Percentiles rank a stretch among this genome's conserved stretches.
These are phyloP conservation scores for Raphidocelis subcapitata DNA, from an alignment of 139 green algal species.

Conservation along the genomic window DNA sequence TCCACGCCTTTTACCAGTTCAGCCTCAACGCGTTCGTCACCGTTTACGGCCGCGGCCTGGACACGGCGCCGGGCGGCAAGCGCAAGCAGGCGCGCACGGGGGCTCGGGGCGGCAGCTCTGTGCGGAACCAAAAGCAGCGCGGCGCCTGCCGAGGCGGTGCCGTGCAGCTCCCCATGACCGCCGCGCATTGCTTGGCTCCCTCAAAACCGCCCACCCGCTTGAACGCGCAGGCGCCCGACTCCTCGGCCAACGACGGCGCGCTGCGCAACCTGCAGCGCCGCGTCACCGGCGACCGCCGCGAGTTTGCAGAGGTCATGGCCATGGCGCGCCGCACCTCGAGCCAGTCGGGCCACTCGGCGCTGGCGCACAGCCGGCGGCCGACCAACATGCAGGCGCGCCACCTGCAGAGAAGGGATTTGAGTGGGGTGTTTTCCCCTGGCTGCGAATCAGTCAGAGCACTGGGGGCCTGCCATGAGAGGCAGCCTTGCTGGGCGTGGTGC, in stretches of 20 bases:
- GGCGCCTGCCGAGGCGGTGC: no score
- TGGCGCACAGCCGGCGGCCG: neutral
- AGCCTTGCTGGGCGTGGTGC: no score
- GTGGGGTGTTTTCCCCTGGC: no score
- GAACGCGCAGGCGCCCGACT: neutral
- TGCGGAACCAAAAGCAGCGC: neutral
- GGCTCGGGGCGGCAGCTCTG: neutral
- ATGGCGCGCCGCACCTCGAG: conserved; percentile 38
- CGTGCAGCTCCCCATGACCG: no score
- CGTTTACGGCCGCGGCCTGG: conserved; percentile 75
- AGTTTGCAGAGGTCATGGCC: conserved; percentile 57
- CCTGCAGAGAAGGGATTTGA: no score
- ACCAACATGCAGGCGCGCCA: no score
- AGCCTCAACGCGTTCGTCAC: conserved; percentile 78
- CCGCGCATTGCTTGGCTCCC: no score
- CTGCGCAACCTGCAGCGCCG: conserved; percentile 35
- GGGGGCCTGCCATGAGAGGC: no score
- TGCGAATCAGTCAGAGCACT: no score
- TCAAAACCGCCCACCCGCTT: neutral
- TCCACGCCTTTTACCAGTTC: conserved; percentile 89
- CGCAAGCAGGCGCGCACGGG: conserved; percentile 48
- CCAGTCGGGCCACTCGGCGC: no score
- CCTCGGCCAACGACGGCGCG: conserved; percentile 5
- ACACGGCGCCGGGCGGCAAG: conserved; percentile 66
- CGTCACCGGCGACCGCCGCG: conserved; percentile 33